Evolutionary conservation across 2,329 filamentous ascomycete species (phyloP).

Genomic region (Elsinoe fawcettii): DNA sequence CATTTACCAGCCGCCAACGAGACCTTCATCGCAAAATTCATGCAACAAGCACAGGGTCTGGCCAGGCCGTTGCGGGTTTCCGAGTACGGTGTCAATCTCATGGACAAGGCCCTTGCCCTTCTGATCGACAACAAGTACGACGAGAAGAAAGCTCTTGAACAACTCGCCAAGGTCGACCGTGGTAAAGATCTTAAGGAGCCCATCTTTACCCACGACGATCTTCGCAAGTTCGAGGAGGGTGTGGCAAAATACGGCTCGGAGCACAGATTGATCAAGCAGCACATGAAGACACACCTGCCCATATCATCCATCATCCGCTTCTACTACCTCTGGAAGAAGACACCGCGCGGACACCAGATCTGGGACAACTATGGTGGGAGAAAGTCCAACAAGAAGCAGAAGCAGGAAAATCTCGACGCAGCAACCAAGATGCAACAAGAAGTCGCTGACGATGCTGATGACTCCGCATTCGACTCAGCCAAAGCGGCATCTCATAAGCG

Average conservation of each 20-base stretch:
- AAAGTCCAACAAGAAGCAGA: constrained; percentile 76
- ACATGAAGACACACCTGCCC: constrained; percentile 68
- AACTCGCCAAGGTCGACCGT: constrained; percentile 60
- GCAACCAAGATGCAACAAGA: constrained; percentile 78
- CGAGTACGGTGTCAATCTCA: constrained; percentile 71
- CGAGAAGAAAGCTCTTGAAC: constrained; percentile 59
- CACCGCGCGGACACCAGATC: constrained; percentile 71
- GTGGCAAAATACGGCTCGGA: constrained; percentile 88
- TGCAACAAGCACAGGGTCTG: constrained; percentile 59
- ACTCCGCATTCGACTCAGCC: constrained; percentile 87
- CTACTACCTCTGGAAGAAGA: constrained; percentile 99
- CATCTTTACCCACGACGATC: constrained; percentile 65
- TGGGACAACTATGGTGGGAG: constrained; percentile 85
- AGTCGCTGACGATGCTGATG: constrained; percentile 83
- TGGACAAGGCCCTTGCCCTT: constrained; percentile 72
- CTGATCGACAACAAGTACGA: constrained; percentile 68
- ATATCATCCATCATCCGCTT: constrained; percentile 78
- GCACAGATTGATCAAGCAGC: constrained; percentile 69
- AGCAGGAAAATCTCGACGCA: constrained; percentile 47
- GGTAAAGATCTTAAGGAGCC: constrained; percentile 75
- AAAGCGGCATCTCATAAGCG: constrained; percentile 76
- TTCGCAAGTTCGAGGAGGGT: constrained; percentile 86
- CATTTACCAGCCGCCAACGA: constrained; percentile 37
- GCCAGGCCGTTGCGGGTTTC: constrained; percentile 63
- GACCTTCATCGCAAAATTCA: constrained; percentile 65